Evolutionary conservation across 176 grass and related monocot species (phyloP).

Genomic region (Miscanthus lutarioriparius): DNA sequence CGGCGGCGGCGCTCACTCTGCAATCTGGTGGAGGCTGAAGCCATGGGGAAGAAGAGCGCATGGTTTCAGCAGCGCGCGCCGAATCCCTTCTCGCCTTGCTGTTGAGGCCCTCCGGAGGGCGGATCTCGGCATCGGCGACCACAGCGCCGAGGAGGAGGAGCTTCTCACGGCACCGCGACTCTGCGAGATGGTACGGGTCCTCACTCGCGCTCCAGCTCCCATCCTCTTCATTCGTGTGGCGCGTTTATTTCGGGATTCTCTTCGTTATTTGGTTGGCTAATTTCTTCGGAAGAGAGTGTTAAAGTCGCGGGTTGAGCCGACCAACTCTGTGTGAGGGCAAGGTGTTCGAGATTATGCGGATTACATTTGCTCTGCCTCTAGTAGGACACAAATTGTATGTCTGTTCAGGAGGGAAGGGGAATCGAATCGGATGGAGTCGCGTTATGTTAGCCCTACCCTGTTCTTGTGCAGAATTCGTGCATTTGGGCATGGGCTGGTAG

Average conservation of each 20-base stretch:
- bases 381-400: background rate
- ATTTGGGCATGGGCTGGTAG: background rate
- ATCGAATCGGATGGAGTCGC: background rate
- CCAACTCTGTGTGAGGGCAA: background rate
- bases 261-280: background rate
- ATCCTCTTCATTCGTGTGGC: background rate
- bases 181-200: constrained; percentile 14
- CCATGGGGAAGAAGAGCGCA: background rate
- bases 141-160: too few species aligned
- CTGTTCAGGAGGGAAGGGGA: background rate
- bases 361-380: too few species aligned
- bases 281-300: background rate
- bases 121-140: background rate
- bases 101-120: background rate
- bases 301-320: background rate
- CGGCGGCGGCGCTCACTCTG: background rate
- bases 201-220: background rate
- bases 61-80: background rate
- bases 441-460: background rate
- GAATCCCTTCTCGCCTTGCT: background rate
- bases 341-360: background rate
- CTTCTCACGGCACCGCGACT: background rate
- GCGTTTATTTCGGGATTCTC: background rate
- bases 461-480: background rate
- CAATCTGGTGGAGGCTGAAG: background rate